Evolutionary conservation across 345 rosid species (phyloP).

Genomic region (Moringa oleifera): DNA sequence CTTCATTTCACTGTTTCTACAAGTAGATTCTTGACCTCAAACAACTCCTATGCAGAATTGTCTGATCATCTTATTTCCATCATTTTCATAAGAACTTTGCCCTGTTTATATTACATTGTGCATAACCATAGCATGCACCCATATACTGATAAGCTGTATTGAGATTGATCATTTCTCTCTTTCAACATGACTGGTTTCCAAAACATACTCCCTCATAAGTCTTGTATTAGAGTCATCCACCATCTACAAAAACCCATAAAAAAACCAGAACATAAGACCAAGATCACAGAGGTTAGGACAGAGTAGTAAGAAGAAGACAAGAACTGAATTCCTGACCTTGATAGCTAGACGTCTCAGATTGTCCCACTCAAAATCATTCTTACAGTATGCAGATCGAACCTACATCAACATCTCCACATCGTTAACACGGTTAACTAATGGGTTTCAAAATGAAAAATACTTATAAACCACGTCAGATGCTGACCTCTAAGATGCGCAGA

Average conservation of each 20-base stretch:
- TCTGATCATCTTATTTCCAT: too few species aligned
- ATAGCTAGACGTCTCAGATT: conserved; percentile 49
- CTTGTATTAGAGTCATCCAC: conserved; percentile 55
- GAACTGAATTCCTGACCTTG: conserved; percentile 34
- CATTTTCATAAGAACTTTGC: not conserved
- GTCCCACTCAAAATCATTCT: conserved; percentile 87
- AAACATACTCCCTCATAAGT: conserved; percentile 72
- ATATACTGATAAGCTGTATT: not conserved
- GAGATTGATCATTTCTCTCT: conserved; percentile 34
- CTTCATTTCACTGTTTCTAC: too few species aligned
- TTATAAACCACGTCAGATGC: not conserved
- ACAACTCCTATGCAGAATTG: too few species aligned
- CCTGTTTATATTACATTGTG: not conserved
- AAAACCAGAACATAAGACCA: not conserved
- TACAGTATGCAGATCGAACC: conserved; percentile 85
- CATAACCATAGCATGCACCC: not conserved
- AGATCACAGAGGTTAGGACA: not conserved
- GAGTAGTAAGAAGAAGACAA: not conserved
- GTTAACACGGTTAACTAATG: not conserved
- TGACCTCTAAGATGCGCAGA: conserved; percentile 71
- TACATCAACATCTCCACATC: conserved; percentile 9
- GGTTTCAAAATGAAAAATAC: not conserved
- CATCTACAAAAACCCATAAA: conserved; percentile 31
- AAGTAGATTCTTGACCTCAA: too few species aligned
- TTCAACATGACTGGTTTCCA: conserved; percentile 55